Evolutionary conservation across 202 grass and related monocot genomes (phyloP), one percentile per base, ranked within the genome.

Genomic region (Alloteropsis angusta): DNA sequence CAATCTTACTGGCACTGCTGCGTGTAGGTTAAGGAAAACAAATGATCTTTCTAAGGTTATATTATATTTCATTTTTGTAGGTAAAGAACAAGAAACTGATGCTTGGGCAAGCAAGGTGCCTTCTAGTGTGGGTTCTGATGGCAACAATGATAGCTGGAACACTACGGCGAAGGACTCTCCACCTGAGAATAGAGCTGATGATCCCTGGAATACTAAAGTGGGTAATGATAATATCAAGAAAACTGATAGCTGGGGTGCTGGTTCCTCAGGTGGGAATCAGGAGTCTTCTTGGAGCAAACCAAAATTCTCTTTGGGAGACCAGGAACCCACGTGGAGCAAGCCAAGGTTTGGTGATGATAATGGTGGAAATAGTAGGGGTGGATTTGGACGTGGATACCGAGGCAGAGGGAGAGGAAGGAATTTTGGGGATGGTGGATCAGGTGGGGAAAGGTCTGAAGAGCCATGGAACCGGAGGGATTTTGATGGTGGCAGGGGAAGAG

Each of bases 241-340:
- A 84, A 80, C 58, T 73, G 80, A 82, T 67, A 73, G 74, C 3
- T 87, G 89, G 80, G 69, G 78, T 82, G 41, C 68, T 86, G 59
- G 78, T 19, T 72, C 66, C 39, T 82, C 72, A 26, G 47, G 65
- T 80, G 77, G 56, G 71, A 63, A 59, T 41, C 73, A 78, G 68
- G 74, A 57, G 65, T 79, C 85, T 34, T 73, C 81, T 78, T 91
- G 85, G 89, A 38, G 55, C 39, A 85, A 82, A 75, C 68, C 85
- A 55, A 79, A 38, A 22, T 91, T 61, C 62, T 80, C 74, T 66
- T 63, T 43, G 43, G 82, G 85, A 70, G 82, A 83, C 44, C 86
- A 90, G 68, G 90, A 82, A 54, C 55, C 90, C 76, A 56, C 81
- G 73, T 93, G 93, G 93, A 84, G 48, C 53, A 90, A 85, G 64